Evolutionary conservation across 805 yeast genomes (phyloP).

Genomic region (Barnettozyma sp.): DNA sequence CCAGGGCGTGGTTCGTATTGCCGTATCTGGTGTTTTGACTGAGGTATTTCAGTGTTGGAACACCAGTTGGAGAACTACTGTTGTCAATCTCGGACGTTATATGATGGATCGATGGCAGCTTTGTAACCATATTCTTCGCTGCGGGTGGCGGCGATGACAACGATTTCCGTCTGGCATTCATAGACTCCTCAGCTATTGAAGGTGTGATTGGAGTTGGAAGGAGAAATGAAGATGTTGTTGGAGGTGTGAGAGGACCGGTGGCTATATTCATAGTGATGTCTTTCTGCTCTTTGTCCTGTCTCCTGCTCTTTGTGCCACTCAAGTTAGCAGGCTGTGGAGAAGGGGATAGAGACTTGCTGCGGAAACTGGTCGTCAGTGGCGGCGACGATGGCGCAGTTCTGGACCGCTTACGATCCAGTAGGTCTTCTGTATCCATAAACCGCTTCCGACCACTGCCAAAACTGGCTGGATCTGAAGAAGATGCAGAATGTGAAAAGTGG

Average conservation of each 20-base stretch:
- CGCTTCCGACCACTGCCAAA: slow-evolving; percentile 22
- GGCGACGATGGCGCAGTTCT: slow-evolving; percentile 42
- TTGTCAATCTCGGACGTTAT: slow-evolving; percentile 9
- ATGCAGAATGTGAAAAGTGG: slow-evolving; percentile 5
- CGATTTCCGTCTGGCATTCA: too few species aligned
- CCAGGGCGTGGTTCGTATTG: slow-evolving; percentile 15
- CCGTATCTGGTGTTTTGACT: slow-evolving; percentile 18
- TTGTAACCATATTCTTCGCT: too few species aligned
- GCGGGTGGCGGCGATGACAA: too few species aligned
- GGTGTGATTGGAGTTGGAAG: slow-evolving; percentile 10
- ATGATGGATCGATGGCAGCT: slow-evolving; percentile 11
- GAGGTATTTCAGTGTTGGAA: slow-evolving; percentile 15
- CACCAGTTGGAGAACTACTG: slow-evolving; percentile 3
- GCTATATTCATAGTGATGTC: too few species aligned
- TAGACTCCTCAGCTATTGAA: too few species aligned
- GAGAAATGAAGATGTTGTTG: slow-evolving; percentile 11
- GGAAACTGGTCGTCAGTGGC: slow-evolving; percentile 20
- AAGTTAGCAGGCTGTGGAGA: neutral
- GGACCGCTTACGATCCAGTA: slow-evolving; percentile 28
- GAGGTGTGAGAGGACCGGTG: slow-evolving; percentile 12
- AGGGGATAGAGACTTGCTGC: slow-evolving; percentile 22
- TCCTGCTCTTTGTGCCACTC: too few species aligned
- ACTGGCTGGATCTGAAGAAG: slow-evolving; percentile 8
- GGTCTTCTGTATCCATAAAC: slow-evolving; percentile 16
- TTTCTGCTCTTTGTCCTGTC: too few species aligned